These are phyloP conservation scores for Pseudogymnoascus sp. DNA, from an alignment of 2,329 filamentous ascomycete species.

Conservation along the genomic window DNA sequence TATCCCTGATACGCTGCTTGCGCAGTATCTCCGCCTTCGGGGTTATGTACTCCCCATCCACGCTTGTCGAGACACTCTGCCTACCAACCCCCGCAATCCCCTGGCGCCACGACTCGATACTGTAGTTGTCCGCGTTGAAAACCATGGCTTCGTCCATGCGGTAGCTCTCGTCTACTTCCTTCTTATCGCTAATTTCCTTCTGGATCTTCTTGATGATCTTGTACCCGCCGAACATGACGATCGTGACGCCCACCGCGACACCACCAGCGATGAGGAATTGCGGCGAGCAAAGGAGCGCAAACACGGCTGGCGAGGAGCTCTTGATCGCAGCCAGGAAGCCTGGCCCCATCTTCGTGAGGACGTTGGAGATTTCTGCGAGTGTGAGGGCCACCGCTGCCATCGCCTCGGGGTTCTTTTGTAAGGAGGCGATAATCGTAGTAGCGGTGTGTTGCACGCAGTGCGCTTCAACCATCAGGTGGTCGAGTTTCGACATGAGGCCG, in stretches of 20 bases:
- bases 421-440: conserved; percentile 68
- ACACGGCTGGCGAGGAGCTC: conserved; percentile 72
- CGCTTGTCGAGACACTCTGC: conserved; percentile 24
- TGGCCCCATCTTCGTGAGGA: conserved; percentile 78
- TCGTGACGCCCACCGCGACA: conserved; percentile 82
- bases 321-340: conserved; percentile 69
- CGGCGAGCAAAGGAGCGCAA: conserved; percentile 76
- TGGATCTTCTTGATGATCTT: conserved; percentile 90
- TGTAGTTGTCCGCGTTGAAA: conserved; percentile 23
- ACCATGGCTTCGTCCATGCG: conserved; percentile 22
- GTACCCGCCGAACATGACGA: conserved; percentile 92
- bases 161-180: conserved; percentile 2
- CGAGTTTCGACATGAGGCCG: conserved; percentile 64
- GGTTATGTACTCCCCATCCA: conserved; percentile 28
- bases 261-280: conserved; percentile 92
- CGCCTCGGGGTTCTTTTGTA: conserved; percentile 77
- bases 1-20: conserved; percentile 20
- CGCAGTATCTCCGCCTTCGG: conserved; percentile 23
- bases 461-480: conserved; percentile 72
- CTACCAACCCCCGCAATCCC: conserved; percentile 26
- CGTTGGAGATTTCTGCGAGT: conserved; percentile 77
- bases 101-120: conserved; percentile 27
- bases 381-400: conserved; percentile 91
- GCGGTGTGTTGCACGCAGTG: conserved; percentile 83
- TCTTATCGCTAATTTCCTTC: conserved; percentile 27